A percentile compares a stretch with the other conserved stretches of the same genome.
Conservation (phyloP, 139 green algal species). For the Chlorella ohadii region DNA sequence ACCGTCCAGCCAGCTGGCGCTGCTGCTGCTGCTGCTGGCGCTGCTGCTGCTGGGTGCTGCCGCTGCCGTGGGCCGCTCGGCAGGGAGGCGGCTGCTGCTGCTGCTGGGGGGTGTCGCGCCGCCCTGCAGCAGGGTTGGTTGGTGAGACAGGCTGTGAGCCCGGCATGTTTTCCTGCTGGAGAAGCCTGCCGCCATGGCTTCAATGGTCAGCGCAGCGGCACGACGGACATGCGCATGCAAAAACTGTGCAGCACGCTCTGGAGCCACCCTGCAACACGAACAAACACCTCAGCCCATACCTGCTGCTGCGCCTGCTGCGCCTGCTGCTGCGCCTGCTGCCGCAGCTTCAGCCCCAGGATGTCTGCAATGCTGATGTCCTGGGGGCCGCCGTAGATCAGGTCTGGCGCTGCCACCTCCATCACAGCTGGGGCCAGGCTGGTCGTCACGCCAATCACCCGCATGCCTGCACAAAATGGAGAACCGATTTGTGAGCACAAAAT, state of each 20-base stretch:
- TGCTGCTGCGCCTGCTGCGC: conserved; percentile 1
- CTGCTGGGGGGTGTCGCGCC: neutral
- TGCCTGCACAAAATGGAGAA: conserved; percentile 47
- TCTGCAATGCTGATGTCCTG: conserved; percentile 51
- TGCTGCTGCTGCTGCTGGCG: neutral
- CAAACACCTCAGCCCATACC: too few species aligned
- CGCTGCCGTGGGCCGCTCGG: neutral
- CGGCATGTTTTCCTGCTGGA: too few species aligned
- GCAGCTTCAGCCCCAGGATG: conserved; percentile 30
- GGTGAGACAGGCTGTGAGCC: neutral
- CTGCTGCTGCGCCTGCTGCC: conserved; percentile 13
- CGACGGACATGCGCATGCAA: too few species aligned
- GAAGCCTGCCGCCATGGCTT: too few species aligned
- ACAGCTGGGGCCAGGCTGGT: conserved; percentile 57
- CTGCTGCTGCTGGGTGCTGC: too few species aligned
- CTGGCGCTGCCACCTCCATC: conserved; percentile 53
- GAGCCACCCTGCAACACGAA: too few species aligned
- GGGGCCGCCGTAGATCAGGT: conserved; percentile 56
- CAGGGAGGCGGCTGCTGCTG: too few species aligned
- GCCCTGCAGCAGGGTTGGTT: neutral
- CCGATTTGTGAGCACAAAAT: too few species aligned
- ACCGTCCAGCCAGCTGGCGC: conserved; percentile 40
- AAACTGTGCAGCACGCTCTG: too few species aligned
- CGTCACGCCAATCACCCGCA: conserved; percentile 69
- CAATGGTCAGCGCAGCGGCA: too few species aligned